Base-by-base conservation (phyloP, 352 stramenopile species). In the Thalassiosira ordinaria region DNA sequence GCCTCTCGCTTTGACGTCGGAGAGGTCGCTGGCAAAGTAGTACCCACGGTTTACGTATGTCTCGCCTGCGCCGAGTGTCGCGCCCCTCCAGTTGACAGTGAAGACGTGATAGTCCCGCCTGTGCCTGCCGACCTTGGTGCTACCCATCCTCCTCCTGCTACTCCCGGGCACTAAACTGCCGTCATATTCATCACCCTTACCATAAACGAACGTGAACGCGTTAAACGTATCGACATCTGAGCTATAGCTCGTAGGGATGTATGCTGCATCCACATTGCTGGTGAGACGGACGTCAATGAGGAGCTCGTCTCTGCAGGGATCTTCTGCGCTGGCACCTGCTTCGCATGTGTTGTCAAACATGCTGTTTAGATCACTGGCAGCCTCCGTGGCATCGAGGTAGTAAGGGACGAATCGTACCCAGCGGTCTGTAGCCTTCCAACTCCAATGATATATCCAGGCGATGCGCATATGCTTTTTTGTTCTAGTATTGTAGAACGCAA, bases 121-220 rank as follows among this genome's bases (percentile, higher is more conserved):
- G n/a, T n/a, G n/a, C 13, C 35, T 44, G 6, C 41, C 46, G 18
- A 60, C 33, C 24, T 29, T 31, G n/a, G 57, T 55, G 37, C 57
- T 66, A 5, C 57, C 57, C 4, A 66, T 4, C 26, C 61, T 44
- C n/a, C 44, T 44, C 31, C 26, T 57, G 29, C 26, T 20, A 1
- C 11, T 16, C 2, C 61, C 61, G 31, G 18, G 16, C 29, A 60
- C 18, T 2, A n/a, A 22, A 0, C 8, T 8, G 18, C 44, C 41
- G 14, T 52, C 59, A 55, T 68, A 68, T 39, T 68, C 60, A 1
- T 68, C 31, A 22, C 35, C 60, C n/a, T 60, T 57, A 24, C 61
- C 61, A 20, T 70, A 60, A 70, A 70, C 49, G 16, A 39, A 60
- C 1, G 61, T 70, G 2, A 70, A 60, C 20, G 46, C 27, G 5